Evolutionary conservation across 495 filamentous ascomycete genomes (phyloP).

Genomic region (Entonaema liquescens): DNA sequence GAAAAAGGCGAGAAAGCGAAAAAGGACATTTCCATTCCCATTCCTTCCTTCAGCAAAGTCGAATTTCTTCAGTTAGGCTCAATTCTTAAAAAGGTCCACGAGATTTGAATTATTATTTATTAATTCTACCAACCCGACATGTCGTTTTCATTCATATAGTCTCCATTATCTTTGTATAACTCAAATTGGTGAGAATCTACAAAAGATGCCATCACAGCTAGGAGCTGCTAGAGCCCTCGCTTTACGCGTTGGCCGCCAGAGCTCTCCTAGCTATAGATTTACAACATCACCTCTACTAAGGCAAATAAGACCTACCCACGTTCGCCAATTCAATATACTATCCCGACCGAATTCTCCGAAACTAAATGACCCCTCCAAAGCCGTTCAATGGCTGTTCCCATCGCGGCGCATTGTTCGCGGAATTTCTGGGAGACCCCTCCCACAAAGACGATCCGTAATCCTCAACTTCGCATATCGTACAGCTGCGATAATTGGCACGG

Average conservation of each 20-base stretch:
- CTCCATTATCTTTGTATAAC: constrained; percentile 17
- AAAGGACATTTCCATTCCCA: too few relatives aligned
- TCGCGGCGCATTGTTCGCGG: constrained; percentile 39
- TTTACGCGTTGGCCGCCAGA: constrained; percentile 29
- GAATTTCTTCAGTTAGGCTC: background rate
- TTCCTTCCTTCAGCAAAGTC: background rate
- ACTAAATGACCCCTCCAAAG: constrained; percentile 20
- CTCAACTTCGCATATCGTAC: constrained; percentile 62
- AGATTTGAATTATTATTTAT: background rate
- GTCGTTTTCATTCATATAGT: constrained; percentile 20
- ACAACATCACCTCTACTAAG: constrained; percentile 7
- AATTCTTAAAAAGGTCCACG: background rate
- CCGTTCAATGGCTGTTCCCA: constrained; percentile 25
- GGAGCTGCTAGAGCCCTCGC: constrained; percentile 31
- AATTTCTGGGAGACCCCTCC: constrained; percentile 60
- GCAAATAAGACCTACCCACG: constrained; percentile 20
- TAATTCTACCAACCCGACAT: constrained; percentile 15
- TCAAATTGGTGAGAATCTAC: constrained; percentile 1
- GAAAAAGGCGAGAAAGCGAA: constrained; percentile 25
- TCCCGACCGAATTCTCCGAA: constrained; percentile 27
- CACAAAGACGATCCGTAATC: constrained; percentile 52
- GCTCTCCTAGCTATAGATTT: constrained; percentile 29
- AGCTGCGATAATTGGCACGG: constrained; percentile 59
- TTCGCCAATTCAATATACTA: constrained; percentile 30
- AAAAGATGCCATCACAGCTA: constrained; percentile 34